Conservation (phyloP, 2,329 filamentous ascomycete species). For the Lachnum nothofagi region DNA sequence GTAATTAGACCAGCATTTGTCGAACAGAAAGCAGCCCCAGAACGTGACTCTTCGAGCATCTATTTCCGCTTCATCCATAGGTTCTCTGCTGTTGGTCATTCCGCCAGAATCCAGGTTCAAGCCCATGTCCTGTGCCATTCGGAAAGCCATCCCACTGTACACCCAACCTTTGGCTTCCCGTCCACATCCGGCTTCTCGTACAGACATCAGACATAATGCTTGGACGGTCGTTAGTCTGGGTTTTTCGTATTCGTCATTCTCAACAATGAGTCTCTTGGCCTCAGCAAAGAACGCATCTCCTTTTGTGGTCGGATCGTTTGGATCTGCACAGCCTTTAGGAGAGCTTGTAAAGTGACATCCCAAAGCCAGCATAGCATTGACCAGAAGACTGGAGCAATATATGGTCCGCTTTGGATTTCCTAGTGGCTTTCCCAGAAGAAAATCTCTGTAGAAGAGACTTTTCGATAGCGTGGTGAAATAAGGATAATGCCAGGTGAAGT, state of each 20-base stretch:
- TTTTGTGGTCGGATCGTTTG: slow-evolving; percentile 74
- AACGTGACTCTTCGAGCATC: slow-evolving; percentile 89
- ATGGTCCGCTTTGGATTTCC: slow-evolving; percentile 50
- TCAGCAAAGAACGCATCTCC: slow-evolving; percentile 96
- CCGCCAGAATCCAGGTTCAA: slow-evolving; percentile 77
- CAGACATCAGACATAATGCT: slow-evolving; percentile 90
- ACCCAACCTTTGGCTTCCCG: slow-evolving; percentile 96
- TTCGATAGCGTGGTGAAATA: slow-evolving; percentile 92
- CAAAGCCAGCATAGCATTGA: slow-evolving; percentile 89
- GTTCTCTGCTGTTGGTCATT: slow-evolving; percentile 53
- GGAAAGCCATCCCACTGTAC: slow-evolving; percentile 96
- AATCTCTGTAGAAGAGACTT: slow-evolving; percentile 80
- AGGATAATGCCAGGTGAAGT: slow-evolving; percentile 96
- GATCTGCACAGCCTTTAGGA: slow-evolving; percentile 63
- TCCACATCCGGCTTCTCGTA: slow-evolving; percentile 89
- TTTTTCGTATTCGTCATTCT: slow-evolving; percentile 89
- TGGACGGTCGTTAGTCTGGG: slow-evolving; percentile 86
- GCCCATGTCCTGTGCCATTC: slow-evolving; percentile 93
- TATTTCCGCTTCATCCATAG: slow-evolving; percentile 72
- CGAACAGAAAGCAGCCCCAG: slow-evolving; percentile 97
- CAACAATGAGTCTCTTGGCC: slow-evolving; percentile 81
- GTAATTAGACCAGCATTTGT: slow-evolving; percentile 99
- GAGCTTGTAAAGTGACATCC: slow-evolving; percentile 88
- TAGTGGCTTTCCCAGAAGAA: slow-evolving; percentile 62
- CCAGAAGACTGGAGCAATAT: slow-evolving; percentile 83